phyloP scores from a whole-genome alignment of 139 green algal genomes.

The Tetraselmis chui region DNA sequence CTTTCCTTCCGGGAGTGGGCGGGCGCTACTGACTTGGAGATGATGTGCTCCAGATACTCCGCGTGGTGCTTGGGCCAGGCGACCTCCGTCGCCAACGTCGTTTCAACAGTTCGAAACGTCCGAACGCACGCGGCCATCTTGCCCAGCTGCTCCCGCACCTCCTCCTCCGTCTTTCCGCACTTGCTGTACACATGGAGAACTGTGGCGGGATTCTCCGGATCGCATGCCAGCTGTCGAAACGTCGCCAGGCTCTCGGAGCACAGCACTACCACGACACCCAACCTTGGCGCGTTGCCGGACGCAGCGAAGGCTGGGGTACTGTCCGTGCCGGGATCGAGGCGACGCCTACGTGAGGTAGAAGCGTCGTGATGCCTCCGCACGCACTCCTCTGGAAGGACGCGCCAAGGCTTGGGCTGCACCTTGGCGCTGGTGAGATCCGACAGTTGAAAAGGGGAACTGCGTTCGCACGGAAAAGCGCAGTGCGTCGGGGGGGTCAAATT shows the following conservation, averaged over 20 bases:
- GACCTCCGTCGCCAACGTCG: not conserved
- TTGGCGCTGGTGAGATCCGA: not conserved
- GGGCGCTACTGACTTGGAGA: not conserved
- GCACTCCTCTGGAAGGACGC: not conserved
- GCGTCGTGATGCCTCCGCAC: not conserved
- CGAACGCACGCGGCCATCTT: not conserved
- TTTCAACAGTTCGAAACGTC: not conserved
- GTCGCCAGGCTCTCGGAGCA: not conserved
- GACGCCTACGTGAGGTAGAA: not conserved
- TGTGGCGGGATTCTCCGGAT: not conserved
- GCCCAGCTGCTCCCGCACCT: not conserved
- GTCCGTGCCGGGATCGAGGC: not conserved
- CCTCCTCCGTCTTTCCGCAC: not conserved
- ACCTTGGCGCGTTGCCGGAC: too few relatives aligned
- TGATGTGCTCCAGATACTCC: not conserved
- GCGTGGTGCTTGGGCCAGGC: not conserved
- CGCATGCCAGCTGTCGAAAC: not conserved
- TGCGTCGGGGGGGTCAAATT: too few relatives aligned
- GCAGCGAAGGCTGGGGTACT: not conserved
- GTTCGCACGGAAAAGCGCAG: not conserved
- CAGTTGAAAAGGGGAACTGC: not conserved
- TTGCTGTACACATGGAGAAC: not conserved
- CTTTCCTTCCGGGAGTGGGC: too few relatives aligned
- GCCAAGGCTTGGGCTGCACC: not conserved
- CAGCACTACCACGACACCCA: not conserved